Evolutionary conservation across 192 early-diverging fungal species (phyloP).

Genomic region (Thoreauomyces humboldtii): DNA sequence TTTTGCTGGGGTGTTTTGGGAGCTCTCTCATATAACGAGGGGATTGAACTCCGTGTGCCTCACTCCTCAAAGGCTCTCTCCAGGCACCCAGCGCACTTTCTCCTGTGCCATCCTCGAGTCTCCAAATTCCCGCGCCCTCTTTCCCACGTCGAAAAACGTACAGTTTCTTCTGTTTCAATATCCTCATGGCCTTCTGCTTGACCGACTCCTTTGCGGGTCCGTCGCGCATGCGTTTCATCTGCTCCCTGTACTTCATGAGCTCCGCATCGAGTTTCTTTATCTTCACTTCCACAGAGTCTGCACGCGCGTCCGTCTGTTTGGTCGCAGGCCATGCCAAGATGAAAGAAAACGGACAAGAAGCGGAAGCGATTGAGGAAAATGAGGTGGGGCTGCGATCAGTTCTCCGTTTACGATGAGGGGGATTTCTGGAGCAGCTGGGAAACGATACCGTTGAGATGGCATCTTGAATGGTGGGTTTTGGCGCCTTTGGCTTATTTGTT

Average conservation of each 20-base stretch:
- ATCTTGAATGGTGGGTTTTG: constrained; percentile 84
- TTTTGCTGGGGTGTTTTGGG: no score
- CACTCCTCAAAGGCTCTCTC: no score
- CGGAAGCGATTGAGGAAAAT: neutral
- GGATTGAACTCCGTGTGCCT: no score
- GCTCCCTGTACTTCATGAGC: constrained; percentile 84
- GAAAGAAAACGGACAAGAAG: neutral
- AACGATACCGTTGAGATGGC: constrained; percentile 70
- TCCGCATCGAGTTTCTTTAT: constrained; percentile 93
- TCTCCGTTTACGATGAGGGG: no score
- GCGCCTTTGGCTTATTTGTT: constrained; percentile 72
- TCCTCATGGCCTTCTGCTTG: constrained; percentile 87
- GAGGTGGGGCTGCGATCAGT: no score
- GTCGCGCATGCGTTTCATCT: constrained; percentile 85
- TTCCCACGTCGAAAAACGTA: constrained; percentile 32
- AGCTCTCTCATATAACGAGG: no score
- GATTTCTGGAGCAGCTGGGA: no score
- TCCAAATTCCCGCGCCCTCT: neutral
- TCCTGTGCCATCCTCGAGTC: neutral
- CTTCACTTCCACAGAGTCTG: constrained; percentile 87
- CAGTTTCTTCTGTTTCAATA: constrained; percentile 92
- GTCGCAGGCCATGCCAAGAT: constrained; percentile 1
- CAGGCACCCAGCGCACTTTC: neutral
- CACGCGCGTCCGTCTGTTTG: constrained; percentile 77
- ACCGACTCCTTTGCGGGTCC: constrained; percentile 70